These are phyloP conservation scores for Xylaria multiplex DNA, from an alignment of 2,329 filamentous ascomycete species.

Conservation along the genomic window DNA sequence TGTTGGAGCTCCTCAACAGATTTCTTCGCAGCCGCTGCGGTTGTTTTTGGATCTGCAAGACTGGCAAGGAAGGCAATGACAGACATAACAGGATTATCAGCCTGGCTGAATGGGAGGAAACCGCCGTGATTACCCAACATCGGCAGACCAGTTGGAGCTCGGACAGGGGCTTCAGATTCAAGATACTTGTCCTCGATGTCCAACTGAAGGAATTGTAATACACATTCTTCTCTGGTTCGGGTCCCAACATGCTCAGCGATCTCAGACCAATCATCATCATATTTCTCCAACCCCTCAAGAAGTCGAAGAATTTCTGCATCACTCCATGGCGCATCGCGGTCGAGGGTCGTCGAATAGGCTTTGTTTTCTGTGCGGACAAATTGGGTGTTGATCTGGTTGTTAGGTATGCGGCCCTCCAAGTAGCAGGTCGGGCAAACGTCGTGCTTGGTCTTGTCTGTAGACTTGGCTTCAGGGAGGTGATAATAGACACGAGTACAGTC, in stretches of 20 bases:
- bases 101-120: conserved; percentile 87
- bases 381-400: conserved; percentile 79
- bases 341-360: conserved; percentile 79
- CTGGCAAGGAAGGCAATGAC: conserved; percentile 94
- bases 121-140: conserved; percentile 79
- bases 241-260: conserved; percentile 93
- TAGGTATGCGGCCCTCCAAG: conserved; percentile 83
- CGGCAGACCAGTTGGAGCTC: conserved; percentile 66
- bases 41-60: conserved; percentile 87
- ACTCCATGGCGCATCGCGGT: conserved; percentile 88
- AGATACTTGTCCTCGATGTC: conserved; percentile 98
- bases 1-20: conserved; percentile 88
- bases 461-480: conserved; percentile 67
- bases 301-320: conserved; percentile 90
- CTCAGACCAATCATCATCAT: conserved; percentile 94
- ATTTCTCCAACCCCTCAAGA: conserved; percentile 89
- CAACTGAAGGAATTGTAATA: conserved; percentile 93
- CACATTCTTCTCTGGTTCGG: conserved; percentile 92
- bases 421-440: conserved; percentile 94
- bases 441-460: conserved; percentile 73
- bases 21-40: conserved; percentile 88
- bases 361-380: conserved; percentile 92
- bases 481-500: conserved; percentile 80
- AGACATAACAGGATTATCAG: conserved; percentile 96
- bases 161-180: conserved; percentile 73